Evolutionary conservation across 1,284 basidiomycete species (phyloP).

Genomic region (Prillingera fragicola): DNA sequence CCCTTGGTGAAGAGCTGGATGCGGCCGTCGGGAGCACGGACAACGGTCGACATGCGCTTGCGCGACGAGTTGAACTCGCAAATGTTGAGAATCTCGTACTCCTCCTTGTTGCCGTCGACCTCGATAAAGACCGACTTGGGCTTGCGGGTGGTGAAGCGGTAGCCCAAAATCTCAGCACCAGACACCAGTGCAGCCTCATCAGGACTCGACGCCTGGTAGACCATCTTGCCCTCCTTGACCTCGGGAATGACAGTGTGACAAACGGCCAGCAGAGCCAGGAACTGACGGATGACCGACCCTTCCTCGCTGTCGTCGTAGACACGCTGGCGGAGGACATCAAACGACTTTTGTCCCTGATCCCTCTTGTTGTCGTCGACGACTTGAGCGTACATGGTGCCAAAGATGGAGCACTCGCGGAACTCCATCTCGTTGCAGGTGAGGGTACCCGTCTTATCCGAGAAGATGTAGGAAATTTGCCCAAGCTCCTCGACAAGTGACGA

Average conservation of each 20-base stretch:
- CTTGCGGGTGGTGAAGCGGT: slow-evolving; percentile 82
- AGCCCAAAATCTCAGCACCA: slow-evolving; percentile 87
- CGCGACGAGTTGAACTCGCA: slow-evolving; percentile 98
- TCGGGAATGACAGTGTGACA: slow-evolving; percentile 99
- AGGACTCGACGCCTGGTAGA: slow-evolving; percentile 94
- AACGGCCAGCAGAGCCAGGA: slow-evolving; percentile 83
- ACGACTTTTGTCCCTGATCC: slow-evolving; percentile 53
- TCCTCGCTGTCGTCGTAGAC: slow-evolving; percentile 57
- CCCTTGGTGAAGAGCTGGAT: slow-evolving; percentile 97
- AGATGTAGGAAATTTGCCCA: slow-evolving; percentile 91
- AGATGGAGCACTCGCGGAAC: slow-evolving; percentile 85
- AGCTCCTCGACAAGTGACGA: slow-evolving; percentile 97
- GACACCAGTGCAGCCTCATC: slow-evolving; percentile 95
- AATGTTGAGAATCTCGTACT: slow-evolving; percentile 91
- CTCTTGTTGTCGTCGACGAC: slow-evolving; percentile 75
- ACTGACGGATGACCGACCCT: slow-evolving; percentile 70
- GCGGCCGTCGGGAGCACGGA: slow-evolving; percentile 79
- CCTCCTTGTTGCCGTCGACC: slow-evolving; percentile 63
- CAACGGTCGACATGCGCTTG: slow-evolving; percentile 95
- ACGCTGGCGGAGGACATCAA: slow-evolving; percentile 40
- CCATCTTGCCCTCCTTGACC: slow-evolving; percentile 69
- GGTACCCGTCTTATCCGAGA: slow-evolving; percentile 98
- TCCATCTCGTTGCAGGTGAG: slow-evolving; percentile 98
- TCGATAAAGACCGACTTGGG: slow-evolving; percentile 90
- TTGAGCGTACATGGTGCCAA: slow-evolving; percentile 83